Evolutionary conservation across 2,329 filamentous ascomycete genomes (phyloP).

Genomic region (Colletotrichum endophyticum): DNA sequence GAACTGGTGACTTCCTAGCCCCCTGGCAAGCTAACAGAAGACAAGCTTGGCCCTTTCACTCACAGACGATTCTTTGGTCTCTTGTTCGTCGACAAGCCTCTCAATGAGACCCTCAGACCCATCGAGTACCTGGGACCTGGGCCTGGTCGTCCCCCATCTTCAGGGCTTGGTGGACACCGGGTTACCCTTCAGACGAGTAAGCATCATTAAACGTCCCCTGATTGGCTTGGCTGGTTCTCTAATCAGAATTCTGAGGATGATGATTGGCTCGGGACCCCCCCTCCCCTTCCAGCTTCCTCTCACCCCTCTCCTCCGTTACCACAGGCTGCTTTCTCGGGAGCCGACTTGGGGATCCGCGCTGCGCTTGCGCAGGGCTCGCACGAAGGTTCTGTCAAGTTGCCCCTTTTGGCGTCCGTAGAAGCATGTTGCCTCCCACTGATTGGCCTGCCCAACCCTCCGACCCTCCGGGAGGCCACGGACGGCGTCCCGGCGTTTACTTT

Average conservation of each 20-base stretch:
- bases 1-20: neutral
- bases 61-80: neutral
- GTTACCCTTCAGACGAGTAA: constrained; percentile 8
- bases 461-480: neutral
- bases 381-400: neutral
- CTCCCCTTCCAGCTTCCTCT: neutral
- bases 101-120: neutral
- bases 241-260: neutral
- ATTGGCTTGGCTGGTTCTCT: neutral
- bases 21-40: neutral
- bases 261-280: constrained; percentile 8
- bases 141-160: neutral
- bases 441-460: neutral
- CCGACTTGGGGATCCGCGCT: neutral
- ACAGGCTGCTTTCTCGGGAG: neutral
- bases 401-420: neutral
- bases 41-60: neutral
- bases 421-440: neutral
- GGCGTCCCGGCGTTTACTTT: neutral
- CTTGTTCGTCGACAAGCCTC: neutral
- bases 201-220: neutral
- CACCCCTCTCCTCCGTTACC: neutral
- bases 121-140: neutral
- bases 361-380: neutral
- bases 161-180: neutral